These are phyloP conservation scores for Ambrosiella beaveri DNA, from an alignment of 2,329 filamentous ascomycete species.

Conservation along the genomic window DNA sequence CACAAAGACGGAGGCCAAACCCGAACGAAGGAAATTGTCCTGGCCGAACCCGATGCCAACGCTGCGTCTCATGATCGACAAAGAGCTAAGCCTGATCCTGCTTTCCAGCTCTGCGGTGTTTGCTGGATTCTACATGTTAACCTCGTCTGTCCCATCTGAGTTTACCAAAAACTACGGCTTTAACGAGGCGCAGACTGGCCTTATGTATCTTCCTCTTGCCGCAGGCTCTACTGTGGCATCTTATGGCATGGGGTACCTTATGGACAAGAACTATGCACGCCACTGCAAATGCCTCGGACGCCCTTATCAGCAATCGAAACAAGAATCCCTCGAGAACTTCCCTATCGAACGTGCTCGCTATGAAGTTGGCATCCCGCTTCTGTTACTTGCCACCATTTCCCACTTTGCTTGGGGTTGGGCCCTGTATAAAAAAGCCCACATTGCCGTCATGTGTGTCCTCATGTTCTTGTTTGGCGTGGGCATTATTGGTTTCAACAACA, in stretches of 20 bases:
- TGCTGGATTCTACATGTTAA: conserved; percentile 32
- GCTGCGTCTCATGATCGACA: conserved; percentile 24
- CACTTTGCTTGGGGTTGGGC: conserved; percentile 37
- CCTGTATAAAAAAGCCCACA: conserved; percentile 23
- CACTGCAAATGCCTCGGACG: conserved; percentile 37
- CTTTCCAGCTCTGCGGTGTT: conserved; percentile 28
- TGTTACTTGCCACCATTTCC: conserved; percentile 30
- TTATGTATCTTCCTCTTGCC: conserved; percentile 36
- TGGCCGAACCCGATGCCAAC: conserved; percentile 25
- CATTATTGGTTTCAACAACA: conserved; percentile 37
- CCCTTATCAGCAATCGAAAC: conserved; percentile 33
- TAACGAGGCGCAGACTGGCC: conserved; percentile 35
- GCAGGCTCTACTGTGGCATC: conserved; percentile 31
- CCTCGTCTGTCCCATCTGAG: conserved; percentile 27
- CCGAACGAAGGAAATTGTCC: not conserved
- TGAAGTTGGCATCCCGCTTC: conserved; percentile 31
- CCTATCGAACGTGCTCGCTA: conserved; percentile 35
- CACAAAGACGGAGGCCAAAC: not conserved
- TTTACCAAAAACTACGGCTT: conserved; percentile 39
- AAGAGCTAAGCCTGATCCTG: conserved; percentile 28
- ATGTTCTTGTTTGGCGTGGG: conserved; percentile 30
- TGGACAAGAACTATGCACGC: conserved; percentile 52
- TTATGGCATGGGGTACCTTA: conserved; percentile 31
- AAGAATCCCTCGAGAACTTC: conserved; percentile 30
- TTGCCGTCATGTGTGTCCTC: conserved; percentile 31